Conservation (phyloP, 2,329 filamentous ascomycete genomes). For the Drechslerella dactyloides region DNA sequence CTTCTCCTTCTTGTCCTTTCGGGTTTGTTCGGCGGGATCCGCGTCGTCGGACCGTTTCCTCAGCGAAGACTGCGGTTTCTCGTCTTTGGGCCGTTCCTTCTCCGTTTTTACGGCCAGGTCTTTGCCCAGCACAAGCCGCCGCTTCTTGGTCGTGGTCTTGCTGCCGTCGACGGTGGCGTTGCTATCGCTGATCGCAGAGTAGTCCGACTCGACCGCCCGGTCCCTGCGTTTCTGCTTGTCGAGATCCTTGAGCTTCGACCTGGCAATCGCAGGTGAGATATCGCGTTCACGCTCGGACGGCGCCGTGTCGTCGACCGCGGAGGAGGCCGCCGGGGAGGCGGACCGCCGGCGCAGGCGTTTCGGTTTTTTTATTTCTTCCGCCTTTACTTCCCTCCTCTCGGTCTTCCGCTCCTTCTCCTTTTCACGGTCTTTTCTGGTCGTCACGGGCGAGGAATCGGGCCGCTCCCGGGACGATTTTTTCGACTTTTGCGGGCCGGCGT, state of each 20-base stretch:
- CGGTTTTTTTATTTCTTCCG: slow-evolving; percentile 37
- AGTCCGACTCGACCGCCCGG: slow-evolving; percentile 52
- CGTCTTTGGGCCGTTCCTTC: slow-evolving; percentile 24
- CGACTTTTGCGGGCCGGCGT: slow-evolving; percentile 54
- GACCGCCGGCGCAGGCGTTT: slow-evolving; percentile 43
- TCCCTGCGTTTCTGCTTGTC: slow-evolving; percentile 52
- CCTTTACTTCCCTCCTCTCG: slow-evolving; percentile 29
- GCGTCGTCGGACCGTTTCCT: slow-evolving; percentile 40
- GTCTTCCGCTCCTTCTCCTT: slow-evolving; percentile 38
- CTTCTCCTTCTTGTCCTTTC: slow-evolving; percentile 49
- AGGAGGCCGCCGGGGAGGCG: slow-evolving; percentile 36
- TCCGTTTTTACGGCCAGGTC: slow-evolving; percentile 48
- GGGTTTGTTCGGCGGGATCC: slow-evolving; percentile 40
- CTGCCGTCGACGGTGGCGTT: slow-evolving; percentile 43
- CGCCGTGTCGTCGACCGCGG: slow-evolving; percentile 43
- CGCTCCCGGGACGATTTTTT: slow-evolving; percentile 28
- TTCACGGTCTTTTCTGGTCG: slow-evolving; percentile 33
- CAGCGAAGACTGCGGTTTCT: slow-evolving; percentile 8
- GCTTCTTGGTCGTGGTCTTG: slow-evolving; percentile 51
- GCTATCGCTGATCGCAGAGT: slow-evolving; percentile 48
- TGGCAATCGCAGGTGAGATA: slow-evolving; percentile 37
- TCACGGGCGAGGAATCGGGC: slow-evolving; percentile 38
- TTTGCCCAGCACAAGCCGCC: slow-evolving; percentile 54
- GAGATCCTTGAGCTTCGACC: slow-evolving; percentile 49
- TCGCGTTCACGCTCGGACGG: slow-evolving; percentile 44